Conservation (phyloP, 2,329 filamentous ascomycete species). For the Pseudogymnoascus sp. region DNA sequence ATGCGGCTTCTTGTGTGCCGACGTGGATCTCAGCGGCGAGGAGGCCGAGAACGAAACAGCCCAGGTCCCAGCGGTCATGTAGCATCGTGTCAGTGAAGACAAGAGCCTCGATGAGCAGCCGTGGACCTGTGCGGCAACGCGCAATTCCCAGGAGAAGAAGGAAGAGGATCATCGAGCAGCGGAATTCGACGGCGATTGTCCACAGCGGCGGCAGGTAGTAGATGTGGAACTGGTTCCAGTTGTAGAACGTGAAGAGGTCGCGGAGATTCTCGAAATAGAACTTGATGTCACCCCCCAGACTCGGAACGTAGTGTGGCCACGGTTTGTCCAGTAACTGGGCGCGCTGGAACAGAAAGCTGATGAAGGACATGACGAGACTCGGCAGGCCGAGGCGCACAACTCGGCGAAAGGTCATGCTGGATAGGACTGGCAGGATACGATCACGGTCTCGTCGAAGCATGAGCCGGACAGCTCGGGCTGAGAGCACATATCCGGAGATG, state of each 20-base stretch:
- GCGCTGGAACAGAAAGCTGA: conserved; percentile 16
- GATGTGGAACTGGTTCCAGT: background rate
- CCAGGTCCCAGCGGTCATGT: conserved; percentile 1
- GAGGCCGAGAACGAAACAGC: background rate
- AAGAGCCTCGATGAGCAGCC: conserved; percentile 1
- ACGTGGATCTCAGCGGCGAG: background rate
- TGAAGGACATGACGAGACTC: conserved; percentile 34
- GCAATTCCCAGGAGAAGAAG: conserved; percentile 25
- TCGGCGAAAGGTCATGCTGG: conserved; percentile 39
- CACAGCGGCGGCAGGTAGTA: conserved; percentile 30
- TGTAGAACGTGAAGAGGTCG: conserved; percentile 5
- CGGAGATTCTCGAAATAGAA: background rate
- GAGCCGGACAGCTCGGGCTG: conserved; percentile 35
- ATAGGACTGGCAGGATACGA: conserved; percentile 32
- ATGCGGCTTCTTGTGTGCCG: background rate
- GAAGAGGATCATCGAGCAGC: conserved; percentile 29
- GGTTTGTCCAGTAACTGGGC: background rate
- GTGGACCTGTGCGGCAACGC: conserved; percentile 10
- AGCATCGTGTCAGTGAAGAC: background rate
- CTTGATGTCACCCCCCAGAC: background rate
- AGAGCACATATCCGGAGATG: conserved; percentile 41
- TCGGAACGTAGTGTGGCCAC: background rate
- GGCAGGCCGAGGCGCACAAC: conserved; percentile 39
- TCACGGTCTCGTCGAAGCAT: conserved; percentile 32
- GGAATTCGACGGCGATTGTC: conserved; percentile 30